Conservation (phyloP, 345 rosid genomes). For the Turritis glabra region DNA sequence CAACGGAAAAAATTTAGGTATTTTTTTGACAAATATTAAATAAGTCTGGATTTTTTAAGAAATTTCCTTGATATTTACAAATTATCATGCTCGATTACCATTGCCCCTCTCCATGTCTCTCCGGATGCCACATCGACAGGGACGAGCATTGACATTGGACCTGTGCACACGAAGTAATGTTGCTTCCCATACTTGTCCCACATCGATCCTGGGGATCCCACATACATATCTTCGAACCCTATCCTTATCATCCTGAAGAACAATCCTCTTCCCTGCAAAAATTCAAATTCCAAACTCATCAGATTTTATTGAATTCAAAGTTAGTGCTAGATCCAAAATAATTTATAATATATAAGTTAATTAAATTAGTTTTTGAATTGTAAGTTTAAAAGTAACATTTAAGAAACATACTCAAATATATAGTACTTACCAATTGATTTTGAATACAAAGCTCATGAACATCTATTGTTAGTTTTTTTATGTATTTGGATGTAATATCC, state of each 20-base stretch:
- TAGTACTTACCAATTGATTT: not conserved
- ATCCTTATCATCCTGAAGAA: conserved; percentile 76
- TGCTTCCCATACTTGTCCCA: conserved; percentile 66
- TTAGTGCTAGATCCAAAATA: not conserved
- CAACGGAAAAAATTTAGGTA: no score
- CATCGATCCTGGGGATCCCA: conserved; percentile 36
- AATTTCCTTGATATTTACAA: no score
- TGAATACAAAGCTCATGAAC: not conserved
- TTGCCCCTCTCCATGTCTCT: conserved; percentile 83
- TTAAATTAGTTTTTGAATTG: not conserved
- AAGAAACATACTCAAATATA: not conserved
- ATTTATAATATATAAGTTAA: not conserved
- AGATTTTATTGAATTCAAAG: not conserved
- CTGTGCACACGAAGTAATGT: conserved; percentile 76
- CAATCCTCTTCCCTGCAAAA: conserved; percentile 66
- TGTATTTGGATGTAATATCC: not conserved
- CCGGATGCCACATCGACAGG: conserved; percentile 65
- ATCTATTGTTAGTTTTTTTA: not conserved
- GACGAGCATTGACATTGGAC: conserved; percentile 78
- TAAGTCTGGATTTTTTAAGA: no score
- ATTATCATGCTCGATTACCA: conserved; percentile 87
- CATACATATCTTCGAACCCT: conserved; percentile 75
- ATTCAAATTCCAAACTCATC: not conserved
- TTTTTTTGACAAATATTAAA: no score
- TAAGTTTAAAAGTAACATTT: not conserved